phyloP scores from a whole-genome alignment of 2,329 filamentous ascomycete species.

The Trichoderma sp. region DNA sequence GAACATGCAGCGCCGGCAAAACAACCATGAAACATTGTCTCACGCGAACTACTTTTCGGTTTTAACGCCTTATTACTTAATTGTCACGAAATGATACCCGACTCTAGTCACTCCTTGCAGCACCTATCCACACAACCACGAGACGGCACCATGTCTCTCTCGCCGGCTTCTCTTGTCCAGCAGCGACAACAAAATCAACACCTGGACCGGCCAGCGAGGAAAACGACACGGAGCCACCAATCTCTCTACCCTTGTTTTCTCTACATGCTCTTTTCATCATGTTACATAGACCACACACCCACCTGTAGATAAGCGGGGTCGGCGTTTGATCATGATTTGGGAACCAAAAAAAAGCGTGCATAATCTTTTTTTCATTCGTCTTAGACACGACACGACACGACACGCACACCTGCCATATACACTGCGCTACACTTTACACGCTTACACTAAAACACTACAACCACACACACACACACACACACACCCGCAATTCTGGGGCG shows the following conservation, averaged over 20 bases:
- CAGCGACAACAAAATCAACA: not conserved
- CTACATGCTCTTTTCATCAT: constrained; percentile 17
- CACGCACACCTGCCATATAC: constrained; percentile 8
- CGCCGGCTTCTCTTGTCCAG: not conserved
- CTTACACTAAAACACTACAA: constrained; percentile 1
- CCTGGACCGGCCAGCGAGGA: not conserved
- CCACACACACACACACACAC: constrained; percentile 1
- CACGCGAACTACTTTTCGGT: constrained; percentile 6
- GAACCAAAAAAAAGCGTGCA: constrained; percentile 2
- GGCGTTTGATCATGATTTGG: constrained; percentile 16
- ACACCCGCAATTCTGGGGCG: constrained; percentile 12
- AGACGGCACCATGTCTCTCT: not conserved
- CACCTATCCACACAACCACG: not conserved
- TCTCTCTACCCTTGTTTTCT: constrained; percentile 7
- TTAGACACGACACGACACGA: constrained; percentile 15
- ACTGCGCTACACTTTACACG: constrained; percentile 4
- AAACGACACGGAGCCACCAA: not conserved
- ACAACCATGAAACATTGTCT: constrained; percentile 12
- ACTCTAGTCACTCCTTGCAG: constrained; percentile 20
- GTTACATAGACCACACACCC: constrained; percentile 18
- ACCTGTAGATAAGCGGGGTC: constrained; percentile 17
- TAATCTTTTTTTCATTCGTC: not conserved
- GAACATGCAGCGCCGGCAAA: constrained; percentile 19
- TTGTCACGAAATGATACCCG: constrained; percentile 19
- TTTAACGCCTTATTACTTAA: constrained; percentile 18